Conservation (phyloP, 257 asterid genomes). For the Capsicum rhomboideum region DNA sequence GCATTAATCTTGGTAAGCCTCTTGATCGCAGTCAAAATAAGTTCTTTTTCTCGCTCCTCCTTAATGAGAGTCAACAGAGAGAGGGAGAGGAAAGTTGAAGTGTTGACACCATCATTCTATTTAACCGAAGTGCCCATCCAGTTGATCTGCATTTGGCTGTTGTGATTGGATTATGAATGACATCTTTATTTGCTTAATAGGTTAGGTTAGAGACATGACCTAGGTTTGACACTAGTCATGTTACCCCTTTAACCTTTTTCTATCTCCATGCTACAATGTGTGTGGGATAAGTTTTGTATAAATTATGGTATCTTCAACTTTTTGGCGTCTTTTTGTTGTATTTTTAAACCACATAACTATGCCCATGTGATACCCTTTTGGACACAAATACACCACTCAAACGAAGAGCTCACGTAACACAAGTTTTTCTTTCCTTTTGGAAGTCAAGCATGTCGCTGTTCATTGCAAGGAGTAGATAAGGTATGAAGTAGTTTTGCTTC, state of each 20-base stretch:
- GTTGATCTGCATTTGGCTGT: background rate
- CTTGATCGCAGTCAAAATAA: slow-evolving; percentile 8
- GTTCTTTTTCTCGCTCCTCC: background rate
- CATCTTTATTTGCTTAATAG: background rate
- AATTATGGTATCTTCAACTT: background rate
- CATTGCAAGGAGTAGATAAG: background rate
- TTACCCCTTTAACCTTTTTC: background rate
- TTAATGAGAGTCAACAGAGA: background rate
- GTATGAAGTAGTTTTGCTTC: background rate
- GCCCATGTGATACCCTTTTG: background rate
- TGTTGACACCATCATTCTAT: background rate
- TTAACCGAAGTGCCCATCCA: background rate
- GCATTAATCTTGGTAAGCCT: slow-evolving; percentile 71
- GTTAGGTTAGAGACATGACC: background rate
- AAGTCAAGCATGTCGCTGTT: background rate
- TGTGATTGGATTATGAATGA: background rate
- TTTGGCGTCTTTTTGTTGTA: background rate
- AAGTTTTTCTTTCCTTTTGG: background rate
- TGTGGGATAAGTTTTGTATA: background rate
- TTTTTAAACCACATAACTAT: background rate
- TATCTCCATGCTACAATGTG: background rate
- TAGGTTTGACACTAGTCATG: background rate
- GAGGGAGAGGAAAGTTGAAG: background rate
- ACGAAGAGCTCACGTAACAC: background rate
- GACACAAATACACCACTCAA: background rate